Evolutionary conservation across 371 early-diverging fungal genomes (phyloP), one percentile per base, ranked within the genome.

Genomic region (Ordospora pajunii): DNA sequence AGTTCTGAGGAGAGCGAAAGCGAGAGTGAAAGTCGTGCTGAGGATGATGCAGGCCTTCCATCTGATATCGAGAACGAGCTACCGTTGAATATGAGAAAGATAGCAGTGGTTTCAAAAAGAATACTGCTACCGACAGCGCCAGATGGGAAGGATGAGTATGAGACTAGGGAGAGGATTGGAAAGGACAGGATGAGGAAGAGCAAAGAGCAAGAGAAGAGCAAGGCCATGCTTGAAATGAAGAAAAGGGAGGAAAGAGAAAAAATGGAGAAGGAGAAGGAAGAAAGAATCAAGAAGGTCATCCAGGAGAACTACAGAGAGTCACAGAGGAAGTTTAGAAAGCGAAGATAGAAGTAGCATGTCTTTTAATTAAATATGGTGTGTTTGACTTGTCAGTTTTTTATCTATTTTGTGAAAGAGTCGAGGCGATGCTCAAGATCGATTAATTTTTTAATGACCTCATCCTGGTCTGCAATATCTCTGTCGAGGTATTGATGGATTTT

Each of bases 21-120:
- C 5, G 93, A 93, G 82, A 88, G 88, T 86, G 89, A 91, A 86
- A 86, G 86, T 50, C 75, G 50, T 22, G 23, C 71, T 40, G 67
- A 70, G 19, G 69, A 79, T 43, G 71, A 68, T 12, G 44, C 67
- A 45, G 27, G 43, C 12, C 63, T 75, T 46, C 75, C 75, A n/a
- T 40, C 25, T 11, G 45, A 68, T 12, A 43, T 75, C 14, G 75
- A 75, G 48, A 62, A 14, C 6, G 37, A 67, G 40, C 46, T 75
- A 1, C 75, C 75, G 19, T 42, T 75, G 17, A 69, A 79, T 44
- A 75, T 40, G 49, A 63, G 79, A 54, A 52, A 66, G n/a, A 54
- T 68, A 11, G 14, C 65, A 5, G 48, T 65, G 8, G 44, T 67
- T 9, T 72, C 77, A 51, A 22, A 74, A 46, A 74, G 53, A 40